Conservation (phyloP, 2,329 filamentous ascomycete species). For the Penicillium decumbens region DNA sequence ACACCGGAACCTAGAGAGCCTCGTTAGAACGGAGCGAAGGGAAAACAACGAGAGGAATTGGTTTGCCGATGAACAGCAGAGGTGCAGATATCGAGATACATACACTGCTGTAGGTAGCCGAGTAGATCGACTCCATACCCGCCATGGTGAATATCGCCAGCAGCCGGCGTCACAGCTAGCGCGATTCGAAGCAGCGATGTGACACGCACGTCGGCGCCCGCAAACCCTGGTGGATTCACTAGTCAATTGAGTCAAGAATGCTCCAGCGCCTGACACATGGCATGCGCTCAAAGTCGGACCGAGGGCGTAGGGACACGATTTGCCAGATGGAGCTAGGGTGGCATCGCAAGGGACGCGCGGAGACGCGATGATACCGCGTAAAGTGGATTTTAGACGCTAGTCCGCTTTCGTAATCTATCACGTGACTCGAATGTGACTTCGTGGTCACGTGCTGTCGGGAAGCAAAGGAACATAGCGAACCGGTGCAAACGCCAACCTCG, state of each 20-base stretch:
- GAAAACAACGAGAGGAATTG: neutral
- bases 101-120: conserved; percentile 62
- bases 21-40: neutral
- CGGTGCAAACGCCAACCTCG: conserved; percentile 28
- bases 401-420: conserved; percentile 18
- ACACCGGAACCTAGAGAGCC: conserved; percentile 75
- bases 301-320: conserved; percentile 31
- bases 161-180: conserved; percentile 10
- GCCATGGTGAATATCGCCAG: conserved; percentile 30
- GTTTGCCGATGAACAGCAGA: neutral
- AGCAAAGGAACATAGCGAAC: conserved; percentile 28
- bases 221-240: conserved; percentile 12
- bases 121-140: conserved; percentile 51
- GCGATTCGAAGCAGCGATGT: conserved; percentile 22
- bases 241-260: conserved; percentile 12
- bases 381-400: conserved; percentile 35
- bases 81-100: conserved; percentile 14
- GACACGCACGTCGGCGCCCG: conserved; percentile 10
- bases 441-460: conserved; percentile 20
- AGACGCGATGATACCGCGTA: conserved; percentile 39
- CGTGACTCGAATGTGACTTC: conserved; percentile 13
- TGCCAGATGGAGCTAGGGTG: conserved; percentile 24
- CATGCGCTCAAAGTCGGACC: conserved; percentile 13
- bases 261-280: conserved; percentile 11
- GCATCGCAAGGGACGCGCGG: conserved; percentile 26